Conservation (phyloP, 441 rosid genomes). For the Eruca vesicaria region DNA sequence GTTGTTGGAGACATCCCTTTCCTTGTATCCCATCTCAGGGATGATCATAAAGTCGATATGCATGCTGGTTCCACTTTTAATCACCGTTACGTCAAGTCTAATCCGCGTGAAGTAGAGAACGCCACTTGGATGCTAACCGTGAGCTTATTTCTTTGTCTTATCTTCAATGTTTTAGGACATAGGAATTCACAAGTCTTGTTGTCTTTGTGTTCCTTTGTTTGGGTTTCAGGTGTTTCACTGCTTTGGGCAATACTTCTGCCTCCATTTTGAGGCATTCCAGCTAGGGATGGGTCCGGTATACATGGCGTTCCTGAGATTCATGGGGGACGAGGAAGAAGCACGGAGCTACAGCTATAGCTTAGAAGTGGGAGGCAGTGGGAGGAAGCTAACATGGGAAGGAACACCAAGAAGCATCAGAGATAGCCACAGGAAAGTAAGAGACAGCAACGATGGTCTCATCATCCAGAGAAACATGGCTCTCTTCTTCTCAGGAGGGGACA, state of each 20-base stretch:
- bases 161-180: not conserved
- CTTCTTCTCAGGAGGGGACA: constrained; percentile 89
- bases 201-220: not conserved
- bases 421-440: constrained; percentile 89
- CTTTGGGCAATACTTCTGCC: constrained; percentile 93
- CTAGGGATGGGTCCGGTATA: constrained; percentile 92
- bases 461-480: constrained; percentile 95
- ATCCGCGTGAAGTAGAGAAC: constrained; percentile 90
- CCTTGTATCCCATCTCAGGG: constrained; percentile 78
- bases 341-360: constrained; percentile 83
- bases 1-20: constrained; percentile 72
- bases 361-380: constrained; percentile 89
- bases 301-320: constrained; percentile 95
- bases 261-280: constrained; percentile 94
- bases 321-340: constrained; percentile 95
- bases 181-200: not conserved
- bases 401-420: constrained; percentile 86
- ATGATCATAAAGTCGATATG: constrained; percentile 93
- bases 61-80: constrained; percentile 84
- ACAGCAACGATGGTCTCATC: constrained; percentile 90
- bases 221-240: constrained; percentile 76
- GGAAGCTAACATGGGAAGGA: constrained; percentile 91
- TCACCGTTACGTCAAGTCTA: constrained; percentile 87
- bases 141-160: constrained; percentile 14
- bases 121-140: constrained; percentile 83